Conservation (phyloP, 2,329 filamentous ascomycete species). For the Hysterium pulicare region DNA sequence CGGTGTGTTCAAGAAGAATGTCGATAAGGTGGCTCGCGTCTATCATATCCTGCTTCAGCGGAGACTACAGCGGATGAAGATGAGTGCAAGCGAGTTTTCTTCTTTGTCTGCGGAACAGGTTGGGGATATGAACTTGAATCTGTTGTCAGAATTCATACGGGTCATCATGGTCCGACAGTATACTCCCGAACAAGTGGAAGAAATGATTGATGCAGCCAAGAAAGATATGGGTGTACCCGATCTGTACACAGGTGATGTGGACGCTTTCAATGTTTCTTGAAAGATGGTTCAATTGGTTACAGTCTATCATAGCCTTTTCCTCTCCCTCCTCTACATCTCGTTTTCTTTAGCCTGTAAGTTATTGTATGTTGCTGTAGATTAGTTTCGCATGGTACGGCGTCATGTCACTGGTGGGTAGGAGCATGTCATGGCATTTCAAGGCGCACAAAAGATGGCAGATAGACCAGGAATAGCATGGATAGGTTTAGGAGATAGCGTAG, state of each 20-base stretch:
- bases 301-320: too few species aligned
- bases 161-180: constrained; percentile 22
- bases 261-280: constrained; percentile 23
- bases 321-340: too few species aligned
- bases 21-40: constrained; percentile 13
- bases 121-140: constrained; percentile 22
- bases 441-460: too few species aligned
- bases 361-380: too few species aligned
- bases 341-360: too few species aligned
- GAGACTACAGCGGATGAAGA: constrained; percentile 17
- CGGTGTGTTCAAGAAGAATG: constrained; percentile 10
- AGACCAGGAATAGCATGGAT: too few species aligned
- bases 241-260: constrained; percentile 29
- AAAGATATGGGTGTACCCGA: constrained; percentile 21
- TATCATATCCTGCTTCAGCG: constrained; percentile 19
- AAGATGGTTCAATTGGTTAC: too few species aligned
- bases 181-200: constrained; percentile 23
- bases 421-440: too few species aligned
- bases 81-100: constrained; percentile 11
- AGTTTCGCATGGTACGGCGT: too few species aligned
- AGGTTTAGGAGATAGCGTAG: too few species aligned
- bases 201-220: constrained; percentile 26
- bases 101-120: constrained; percentile 18
- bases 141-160: constrained; percentile 31
- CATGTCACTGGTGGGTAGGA: too few species aligned